A percentile compares a stretch with the other conserved stretches of the same genome.
Evolutionary conservation across 345 rosid genomes (phyloP).

Genomic region (Physaria fendleri): DNA sequence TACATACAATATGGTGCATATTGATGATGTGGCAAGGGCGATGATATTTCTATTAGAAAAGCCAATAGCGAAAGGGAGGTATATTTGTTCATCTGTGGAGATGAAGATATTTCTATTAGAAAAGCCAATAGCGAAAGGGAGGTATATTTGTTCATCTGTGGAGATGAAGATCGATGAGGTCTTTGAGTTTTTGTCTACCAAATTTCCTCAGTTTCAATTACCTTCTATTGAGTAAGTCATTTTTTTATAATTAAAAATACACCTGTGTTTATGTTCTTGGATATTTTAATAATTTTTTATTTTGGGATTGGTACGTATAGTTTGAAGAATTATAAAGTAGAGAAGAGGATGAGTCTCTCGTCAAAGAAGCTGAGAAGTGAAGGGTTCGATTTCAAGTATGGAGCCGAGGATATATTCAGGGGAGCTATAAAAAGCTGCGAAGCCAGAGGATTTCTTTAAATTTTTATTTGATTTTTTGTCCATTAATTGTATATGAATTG

Average conservation of each 20-base stretch:
- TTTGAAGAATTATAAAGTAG: slow-evolving; percentile 18
- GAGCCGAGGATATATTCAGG: slow-evolving; percentile 35
- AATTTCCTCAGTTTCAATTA: slow-evolving; percentile 38
- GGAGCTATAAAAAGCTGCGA: slow-evolving; percentile 39
- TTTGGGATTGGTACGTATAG: not conserved
- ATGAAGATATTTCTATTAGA: slow-evolving; percentile 47
- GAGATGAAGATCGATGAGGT: slow-evolving; percentile 32
- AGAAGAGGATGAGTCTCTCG: slow-evolving; percentile 29
- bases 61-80: slow-evolving; percentile 48
- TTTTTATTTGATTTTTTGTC: not conserved
- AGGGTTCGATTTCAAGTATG: slow-evolving; percentile 43
- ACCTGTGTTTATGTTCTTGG: not conserved
- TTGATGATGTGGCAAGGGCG: slow-evolving; percentile 49
- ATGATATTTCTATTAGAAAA: slow-evolving; percentile 45
- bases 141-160: slow-evolving; percentile 47
- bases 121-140: slow-evolving; percentile 40
- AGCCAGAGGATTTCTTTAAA: slow-evolving; percentile 33
- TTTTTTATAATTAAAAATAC: not conserved
- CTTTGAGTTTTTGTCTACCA: slow-evolving; percentile 28
- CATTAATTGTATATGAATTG: slow-evolving; percentile 32
- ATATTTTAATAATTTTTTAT: not conserved
- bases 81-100: slow-evolving; percentile 40
- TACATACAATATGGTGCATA: slow-evolving; percentile 37
- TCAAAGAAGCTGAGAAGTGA: slow-evolving; percentile 39
- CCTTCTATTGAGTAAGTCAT: slow-evolving; percentile 41